Evolutionary conservation across 169 alveolate species (phyloP).

Genomic region (Cryptosporidium ubiquitum): DNA sequence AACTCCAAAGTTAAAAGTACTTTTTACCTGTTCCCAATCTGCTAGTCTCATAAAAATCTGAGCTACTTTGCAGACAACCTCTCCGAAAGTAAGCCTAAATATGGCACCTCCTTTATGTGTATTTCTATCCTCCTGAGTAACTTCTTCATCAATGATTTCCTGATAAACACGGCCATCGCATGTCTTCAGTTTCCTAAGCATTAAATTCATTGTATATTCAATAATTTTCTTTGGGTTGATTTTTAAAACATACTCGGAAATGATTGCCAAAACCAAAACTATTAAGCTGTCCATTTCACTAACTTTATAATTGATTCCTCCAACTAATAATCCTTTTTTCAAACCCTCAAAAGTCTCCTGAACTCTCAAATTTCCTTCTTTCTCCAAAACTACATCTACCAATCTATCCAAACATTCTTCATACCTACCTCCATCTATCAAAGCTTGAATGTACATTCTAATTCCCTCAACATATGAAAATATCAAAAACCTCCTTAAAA

Average conservation of each 20-base stretch:
- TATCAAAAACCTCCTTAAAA: slow-evolving; percentile 25
- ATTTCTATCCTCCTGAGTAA: neutral
- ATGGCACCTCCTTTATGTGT: neutral
- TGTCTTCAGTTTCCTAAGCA: slow-evolving; percentile 5
- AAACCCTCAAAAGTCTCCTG: neutral
- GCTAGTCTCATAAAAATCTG: slow-evolving; percentile 55
- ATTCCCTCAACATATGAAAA: slow-evolving; percentile 37
- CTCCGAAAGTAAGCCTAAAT: slow-evolving; percentile 46
- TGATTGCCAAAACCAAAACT: neutral
- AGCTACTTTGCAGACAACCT: slow-evolving; percentile 3
- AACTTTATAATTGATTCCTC: slow-evolving; percentile 1
- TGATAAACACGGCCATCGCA: slow-evolving; percentile 4
- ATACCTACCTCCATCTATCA: slow-evolving; percentile 18
- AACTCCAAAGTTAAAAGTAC: slow-evolving; percentile 20
- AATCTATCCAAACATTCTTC: slow-evolving; percentile 9
- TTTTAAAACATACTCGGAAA: slow-evolving; percentile 16
- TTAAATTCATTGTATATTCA: neutral
- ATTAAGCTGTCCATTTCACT: slow-evolving; percentile 18
- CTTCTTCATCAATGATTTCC: neutral
- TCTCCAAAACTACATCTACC: neutral
- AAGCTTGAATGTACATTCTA: slow-evolving; percentile 25
- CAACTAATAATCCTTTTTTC: neutral
- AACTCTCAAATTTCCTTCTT: slow-evolving; percentile 1
- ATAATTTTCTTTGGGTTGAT: neutral
- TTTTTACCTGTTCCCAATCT: slow-evolving; percentile 25